Percentiles rank a stretch among this genome's conserved stretches.
These are phyloP conservation scores for Acacia melanoxylon DNA, from an alignment of 306 rosid genomes.

Conservation along the genomic window DNA sequence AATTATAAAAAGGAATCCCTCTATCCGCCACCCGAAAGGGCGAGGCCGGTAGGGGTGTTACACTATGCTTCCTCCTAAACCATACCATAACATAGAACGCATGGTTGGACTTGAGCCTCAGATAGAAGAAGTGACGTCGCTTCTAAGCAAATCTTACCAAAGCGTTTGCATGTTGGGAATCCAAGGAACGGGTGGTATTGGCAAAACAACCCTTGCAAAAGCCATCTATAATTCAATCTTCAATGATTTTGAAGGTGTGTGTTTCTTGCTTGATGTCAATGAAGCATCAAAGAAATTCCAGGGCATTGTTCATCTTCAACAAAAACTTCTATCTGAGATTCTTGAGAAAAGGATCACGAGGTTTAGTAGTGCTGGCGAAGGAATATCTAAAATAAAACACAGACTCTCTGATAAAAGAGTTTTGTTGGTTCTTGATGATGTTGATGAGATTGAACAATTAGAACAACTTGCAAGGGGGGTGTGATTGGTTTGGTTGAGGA, in stretches of 20 bases:
- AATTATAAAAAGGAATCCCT: too few relatives aligned
- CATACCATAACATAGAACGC: background rate
- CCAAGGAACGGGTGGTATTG: background rate
- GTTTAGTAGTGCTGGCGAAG: background rate
- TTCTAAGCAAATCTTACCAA: background rate
- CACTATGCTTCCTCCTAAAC: background rate
- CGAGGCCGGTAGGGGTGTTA: too few relatives aligned
- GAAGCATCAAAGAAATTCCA: background rate
- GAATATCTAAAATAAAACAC: too few relatives aligned
- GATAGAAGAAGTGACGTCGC: background rate
- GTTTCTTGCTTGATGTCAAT: background rate
- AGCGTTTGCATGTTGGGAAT: background rate
- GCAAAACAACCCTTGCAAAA: background rate
- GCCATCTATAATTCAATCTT: background rate
- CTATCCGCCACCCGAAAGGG: too few relatives aligned
- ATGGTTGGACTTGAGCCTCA: too few relatives aligned
- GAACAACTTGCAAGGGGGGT: too few relatives aligned
- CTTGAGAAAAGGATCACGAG: background rate
- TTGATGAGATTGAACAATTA: too few relatives aligned
- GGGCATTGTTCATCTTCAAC: background rate
- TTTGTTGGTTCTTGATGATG: too few relatives aligned
- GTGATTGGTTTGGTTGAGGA: too few relatives aligned
- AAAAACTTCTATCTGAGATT: background rate
- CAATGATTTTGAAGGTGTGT: background rate
- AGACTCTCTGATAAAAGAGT: too few relatives aligned